Evolutionary conservation across 2,329 filamentous ascomycete species (phyloP).

Genomic region (Fusarium staphyleae): DNA sequence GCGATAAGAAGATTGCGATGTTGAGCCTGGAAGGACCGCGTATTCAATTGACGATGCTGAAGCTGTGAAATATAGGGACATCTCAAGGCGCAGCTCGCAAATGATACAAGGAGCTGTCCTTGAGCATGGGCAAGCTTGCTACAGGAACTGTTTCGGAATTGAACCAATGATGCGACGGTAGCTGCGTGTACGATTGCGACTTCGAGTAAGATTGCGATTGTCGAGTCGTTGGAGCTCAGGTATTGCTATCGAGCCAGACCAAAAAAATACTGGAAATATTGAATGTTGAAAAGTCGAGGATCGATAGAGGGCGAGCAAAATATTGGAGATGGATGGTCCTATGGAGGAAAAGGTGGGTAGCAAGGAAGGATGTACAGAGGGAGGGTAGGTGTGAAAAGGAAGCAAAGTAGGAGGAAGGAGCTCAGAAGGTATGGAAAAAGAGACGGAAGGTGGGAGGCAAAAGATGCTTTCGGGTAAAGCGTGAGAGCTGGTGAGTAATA

Average conservation of each 20-base stretch:
- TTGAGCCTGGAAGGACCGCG: conserved; percentile 20
- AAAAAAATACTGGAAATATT: conserved; percentile 1
- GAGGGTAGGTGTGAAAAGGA: conserved; percentile 25
- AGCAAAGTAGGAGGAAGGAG: conserved; percentile 30
- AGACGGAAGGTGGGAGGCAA: conserved; percentile 41
- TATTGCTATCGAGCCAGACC: conserved; percentile 10
- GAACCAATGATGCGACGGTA: conserved; percentile 30
- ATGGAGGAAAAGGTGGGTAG: conserved; percentile 9
- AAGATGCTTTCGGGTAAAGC: conserved; percentile 39
- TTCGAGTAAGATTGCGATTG: conserved; percentile 23
- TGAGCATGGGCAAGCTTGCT: conserved; percentile 38
- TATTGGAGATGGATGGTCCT: conserved; percentile 15
- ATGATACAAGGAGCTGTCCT: conserved; percentile 31
- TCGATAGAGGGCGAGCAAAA: conserved; percentile 14
- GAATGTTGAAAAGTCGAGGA: conserved; percentile 14
- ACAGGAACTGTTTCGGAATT: conserved; percentile 40
- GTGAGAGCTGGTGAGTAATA: conserved; percentile 36
- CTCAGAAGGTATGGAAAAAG: conserved; percentile 33
- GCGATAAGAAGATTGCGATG: conserved; percentile 29
- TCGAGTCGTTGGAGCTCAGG: conserved; percentile 6
- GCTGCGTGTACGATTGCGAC: conserved; percentile 35
- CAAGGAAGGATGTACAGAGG: conserved; percentile 18
- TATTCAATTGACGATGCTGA: conserved; percentile 45
- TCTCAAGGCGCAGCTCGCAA: conserved; percentile 38
- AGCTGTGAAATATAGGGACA: conserved; percentile 35